Base-by-base conservation (phyloP, 75 land plant genomes). In the Gnetum montanum region DNA sequence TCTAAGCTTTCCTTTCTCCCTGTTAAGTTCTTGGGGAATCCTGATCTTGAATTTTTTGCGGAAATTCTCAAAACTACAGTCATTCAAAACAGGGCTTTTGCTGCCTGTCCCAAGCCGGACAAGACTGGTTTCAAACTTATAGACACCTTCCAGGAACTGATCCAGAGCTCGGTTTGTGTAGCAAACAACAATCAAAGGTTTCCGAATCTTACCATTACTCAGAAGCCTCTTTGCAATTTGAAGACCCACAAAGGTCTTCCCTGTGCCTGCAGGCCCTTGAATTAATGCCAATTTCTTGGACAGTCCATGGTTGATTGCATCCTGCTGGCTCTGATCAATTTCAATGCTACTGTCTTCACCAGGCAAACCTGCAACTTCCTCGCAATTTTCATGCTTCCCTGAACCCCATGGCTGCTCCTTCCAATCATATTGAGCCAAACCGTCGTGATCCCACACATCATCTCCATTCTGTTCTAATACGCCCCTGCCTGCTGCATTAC, bases 231-330 rank as follows among this genome's bases (percentile, higher is more conserved):
- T 54, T 43, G 56, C 59, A 8, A 68, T 64, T 11, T 52, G 18
- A 16, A 33, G 57, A 15, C 71, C 71, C 7, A 68, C 58, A 35
- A 68, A 65, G 11, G 71, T 68, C 33, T 68, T 68, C 34, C 71
- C 71, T 4, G 71, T 68, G 3, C 71, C 71, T 11, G 71, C 71
- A 41, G 71, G 71, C 11, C 71, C 71, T 53, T 68, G 71, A 35
- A 68, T 64, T 35, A 68, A 22, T 2, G 71, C 68, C 59, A 68
- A 46, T 11, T 57, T 54, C 49, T 68, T 68, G 31, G 71, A 66
- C 22, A 68, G 10, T 4, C 69, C 71, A 27, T 68, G 71, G 28
- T 35, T 68, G 15, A 68, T 24, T 40, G 71, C 71, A 26, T 20
- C 34, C 20, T 41, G 25, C 47, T 68, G 71, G 16, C 69, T 64